A percentile compares a stretch with the other conserved stretches of the same genome.
Evolutionary conservation across 202 grass and related monocot genomes (phyloP).

Genomic region (Brachypodium distachyon): DNA sequence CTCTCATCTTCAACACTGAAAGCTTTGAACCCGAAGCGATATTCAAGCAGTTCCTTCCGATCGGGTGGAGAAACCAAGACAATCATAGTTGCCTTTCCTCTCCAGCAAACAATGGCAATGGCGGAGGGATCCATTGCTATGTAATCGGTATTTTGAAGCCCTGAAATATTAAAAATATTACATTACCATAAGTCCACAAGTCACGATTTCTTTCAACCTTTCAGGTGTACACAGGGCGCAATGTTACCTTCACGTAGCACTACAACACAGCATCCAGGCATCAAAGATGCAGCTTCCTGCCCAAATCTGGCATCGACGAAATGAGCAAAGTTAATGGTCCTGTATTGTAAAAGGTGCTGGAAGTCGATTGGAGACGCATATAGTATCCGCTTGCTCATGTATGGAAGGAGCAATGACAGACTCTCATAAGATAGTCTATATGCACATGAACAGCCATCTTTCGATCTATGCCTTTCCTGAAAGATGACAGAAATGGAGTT

Average conservation of each 20-base stretch:
- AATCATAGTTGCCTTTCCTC: slow-evolving; percentile 76
- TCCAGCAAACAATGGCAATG: slow-evolving; percentile 89
- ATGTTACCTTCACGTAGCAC: slow-evolving; percentile 57
- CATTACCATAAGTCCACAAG: not conserved
- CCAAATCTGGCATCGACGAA: slow-evolving; percentile 43
- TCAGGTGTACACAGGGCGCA: not conserved
- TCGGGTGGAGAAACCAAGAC: slow-evolving; percentile 76
- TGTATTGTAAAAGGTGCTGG: slow-evolving; percentile 60
- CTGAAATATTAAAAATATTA: slow-evolving; percentile 24
- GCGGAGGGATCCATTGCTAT: slow-evolving; percentile 37
- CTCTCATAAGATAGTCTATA: slow-evolving; percentile 84
- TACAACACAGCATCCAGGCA: slow-evolving; percentile 69
- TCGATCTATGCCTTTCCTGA: slow-evolving; percentile 87
- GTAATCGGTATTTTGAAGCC: not conserved
- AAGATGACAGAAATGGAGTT: not conserved
- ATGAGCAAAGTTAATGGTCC: slow-evolving; percentile 61
- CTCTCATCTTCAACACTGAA: not conserved
- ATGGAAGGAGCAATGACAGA: slow-evolving; percentile 66
- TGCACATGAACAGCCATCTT: slow-evolving; percentile 65
- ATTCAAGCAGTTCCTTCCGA: slow-evolving; percentile 69
- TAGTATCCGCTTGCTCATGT: slow-evolving; percentile 58
- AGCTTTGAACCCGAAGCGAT: slow-evolving; percentile 26
- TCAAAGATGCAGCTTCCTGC: slow-evolving; percentile 43
- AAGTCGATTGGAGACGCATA: slow-evolving; percentile 55
- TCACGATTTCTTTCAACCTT: not conserved